Percentiles rank a stretch among this genome's conserved stretches.
Evolutionary conservation across 768 basidiomycete genomes (phyloP).

Genomic region (Amyloporia xantha): DNA sequence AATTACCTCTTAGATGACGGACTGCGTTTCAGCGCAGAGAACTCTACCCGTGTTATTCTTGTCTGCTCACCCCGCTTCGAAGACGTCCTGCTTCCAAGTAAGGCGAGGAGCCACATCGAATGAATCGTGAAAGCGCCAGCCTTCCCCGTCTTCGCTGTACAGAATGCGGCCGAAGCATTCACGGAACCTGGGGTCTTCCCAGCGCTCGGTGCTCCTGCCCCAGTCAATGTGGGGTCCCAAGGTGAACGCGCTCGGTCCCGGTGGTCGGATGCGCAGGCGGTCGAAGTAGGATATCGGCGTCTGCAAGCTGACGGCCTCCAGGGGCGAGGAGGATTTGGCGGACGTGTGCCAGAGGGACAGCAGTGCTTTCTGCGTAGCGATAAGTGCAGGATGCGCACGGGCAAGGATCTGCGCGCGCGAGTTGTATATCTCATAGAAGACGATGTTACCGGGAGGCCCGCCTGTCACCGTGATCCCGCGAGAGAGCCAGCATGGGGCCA

Average conservation of each 20-base stretch:
- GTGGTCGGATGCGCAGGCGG: conserved; percentile 63
- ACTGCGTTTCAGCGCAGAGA: background rate
- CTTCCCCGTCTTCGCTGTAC: conserved; percentile 23
- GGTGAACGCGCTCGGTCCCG: conserved; percentile 62
- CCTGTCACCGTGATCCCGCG: too few relatives aligned
- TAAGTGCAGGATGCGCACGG: conserved; percentile 54
- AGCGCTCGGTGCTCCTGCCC: conserved; percentile 63
- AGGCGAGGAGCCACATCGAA: conserved; percentile 55
- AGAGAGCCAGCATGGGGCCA: background rate
- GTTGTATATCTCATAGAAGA: conserved; percentile 74
- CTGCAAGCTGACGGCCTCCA: conserved; percentile 37
- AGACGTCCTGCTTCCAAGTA: conserved; percentile 56
- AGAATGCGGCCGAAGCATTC: conserved; percentile 54
- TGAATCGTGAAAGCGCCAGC: conserved; percentile 58
- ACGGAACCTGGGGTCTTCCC: conserved; percentile 56
- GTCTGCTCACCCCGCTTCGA: conserved; percentile 45
- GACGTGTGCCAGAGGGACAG: conserved; percentile 55
- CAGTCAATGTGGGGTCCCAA: conserved; percentile 61
- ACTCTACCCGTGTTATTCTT: background rate
- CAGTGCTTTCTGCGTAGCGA: conserved; percentile 51
- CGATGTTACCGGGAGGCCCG: conserved; percentile 59
- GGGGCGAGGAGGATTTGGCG: conserved; percentile 20
- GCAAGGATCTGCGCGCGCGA: conserved; percentile 56
- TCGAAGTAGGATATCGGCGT: conserved; percentile 75
- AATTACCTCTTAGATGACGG: conserved; percentile 15